Evolutionary conservation across 108 stramenopile genomes (phyloP), one percentile per base, ranked within the genome.

Genomic region (Bacterosira constricta): DNA sequence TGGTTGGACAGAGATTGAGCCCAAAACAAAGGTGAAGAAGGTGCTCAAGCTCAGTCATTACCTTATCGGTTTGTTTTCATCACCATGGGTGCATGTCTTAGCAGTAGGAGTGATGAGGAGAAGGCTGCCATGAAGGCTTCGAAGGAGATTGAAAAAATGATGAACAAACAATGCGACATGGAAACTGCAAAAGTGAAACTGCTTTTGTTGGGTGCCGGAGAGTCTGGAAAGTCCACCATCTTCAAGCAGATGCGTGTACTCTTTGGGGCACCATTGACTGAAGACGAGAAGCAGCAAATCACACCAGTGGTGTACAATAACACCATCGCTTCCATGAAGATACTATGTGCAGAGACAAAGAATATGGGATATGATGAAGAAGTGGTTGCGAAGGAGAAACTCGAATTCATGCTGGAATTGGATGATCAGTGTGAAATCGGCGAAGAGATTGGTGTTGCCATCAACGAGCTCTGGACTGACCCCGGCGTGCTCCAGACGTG

Each of bases 191-290:
- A 95, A 57, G 89, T 99, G 54, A 99, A 99, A 79, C 90, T 99
- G n/a, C 79, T 99, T 18, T 75, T 99, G 68, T 75, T 99, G 45
- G 99, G 99, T 31, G 98, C 99, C 12, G 99, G 98, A 51, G 98
- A 99, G 83, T 97, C 97, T 46, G 99, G 99, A 36, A 99, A 99
- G 73, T 95, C 93, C 15, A 99, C 99, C 7, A 96, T 98, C 51
- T 96, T 98, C 55, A 99, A 98, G 83, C 97, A 99, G 71, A 94
- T 91, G 90, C 79, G 94, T 60, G 91, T 95, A 36, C 72, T 95
- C 4, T 83, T 90, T 65, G 94, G 94, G 36, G 64, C 86, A 29
- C 90, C 88, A 1, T 59, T 86, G 42, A 71, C 87, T 25, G 94
- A 92, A 29, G 94, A 95, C 26, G 90, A 95, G 63, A 77, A 86